phyloP scores from a whole-genome alignment of 1,284 basidiomycete genomes.

The Kwoniella shivajii region DNA sequence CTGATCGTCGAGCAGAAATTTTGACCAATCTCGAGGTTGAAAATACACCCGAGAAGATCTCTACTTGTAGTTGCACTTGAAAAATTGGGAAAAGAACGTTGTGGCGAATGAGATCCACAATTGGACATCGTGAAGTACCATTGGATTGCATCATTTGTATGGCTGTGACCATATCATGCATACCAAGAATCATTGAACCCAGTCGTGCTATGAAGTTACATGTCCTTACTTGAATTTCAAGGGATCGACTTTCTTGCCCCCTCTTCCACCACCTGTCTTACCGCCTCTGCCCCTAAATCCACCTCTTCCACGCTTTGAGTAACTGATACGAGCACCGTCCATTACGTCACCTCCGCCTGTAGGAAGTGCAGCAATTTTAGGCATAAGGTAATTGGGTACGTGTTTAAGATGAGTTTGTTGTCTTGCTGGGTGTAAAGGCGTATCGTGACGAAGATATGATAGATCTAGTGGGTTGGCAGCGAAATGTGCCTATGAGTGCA shows the following conservation, averaged over 20 bases:
- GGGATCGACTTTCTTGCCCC: constrained; percentile 48
- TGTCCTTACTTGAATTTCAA: constrained; percentile 44
- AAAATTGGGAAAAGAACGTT: no score
- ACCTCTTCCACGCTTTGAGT: constrained; percentile 37
- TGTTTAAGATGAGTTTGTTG: constrained; percentile 94
- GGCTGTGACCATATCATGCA: neutral
- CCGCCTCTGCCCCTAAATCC: constrained; percentile 21
- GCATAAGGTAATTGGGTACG: constrained; percentile 90
- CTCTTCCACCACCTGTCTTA: constrained; percentile 31
- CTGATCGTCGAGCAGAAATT: no score
- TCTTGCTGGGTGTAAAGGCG: constrained; percentile 82
- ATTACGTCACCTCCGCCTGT: constrained; percentile 35
- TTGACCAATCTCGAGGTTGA: no score
- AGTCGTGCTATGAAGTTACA: neutral
- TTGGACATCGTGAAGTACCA: neutral
- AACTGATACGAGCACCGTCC: constrained; percentile 41
- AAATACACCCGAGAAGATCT: no score
- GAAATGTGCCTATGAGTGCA: constrained; percentile 76
- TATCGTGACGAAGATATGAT: constrained; percentile 91
- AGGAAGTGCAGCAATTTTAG: constrained; percentile 66
- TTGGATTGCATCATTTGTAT: neutral
- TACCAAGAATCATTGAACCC: neutral
- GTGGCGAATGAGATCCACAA: no score
- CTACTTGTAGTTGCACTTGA: no score
- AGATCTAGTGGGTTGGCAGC: constrained; percentile 96